Evolutionary conservation across 1,284 basidiomycete species (phyloP).

Genomic region (Athelia psychrophila): DNA sequence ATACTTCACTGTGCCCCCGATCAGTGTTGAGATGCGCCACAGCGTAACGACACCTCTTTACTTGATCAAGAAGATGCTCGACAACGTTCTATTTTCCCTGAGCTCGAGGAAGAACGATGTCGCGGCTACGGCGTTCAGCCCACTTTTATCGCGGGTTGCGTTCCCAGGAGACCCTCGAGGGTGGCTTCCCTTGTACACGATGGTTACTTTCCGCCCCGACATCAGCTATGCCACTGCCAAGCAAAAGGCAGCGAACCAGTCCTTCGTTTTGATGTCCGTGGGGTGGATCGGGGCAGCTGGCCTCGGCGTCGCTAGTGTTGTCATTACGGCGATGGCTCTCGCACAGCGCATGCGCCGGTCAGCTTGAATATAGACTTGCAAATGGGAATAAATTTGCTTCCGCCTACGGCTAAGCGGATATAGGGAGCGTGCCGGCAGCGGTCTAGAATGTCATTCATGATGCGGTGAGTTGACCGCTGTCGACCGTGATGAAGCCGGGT

Average conservation of each 20-base stretch:
- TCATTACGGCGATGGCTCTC: conserved; percentile 35
- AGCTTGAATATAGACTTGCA: too few relatives aligned
- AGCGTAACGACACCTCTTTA: conserved; percentile 83
- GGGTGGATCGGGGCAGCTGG: conserved; percentile 44
- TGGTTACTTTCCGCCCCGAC: conserved; percentile 97
- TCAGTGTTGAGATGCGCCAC: conserved; percentile 92
- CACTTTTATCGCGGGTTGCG: conserved; percentile 37
- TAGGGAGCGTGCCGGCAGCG: neutral
- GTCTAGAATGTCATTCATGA: neutral
- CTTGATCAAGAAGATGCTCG: conserved; percentile 79
- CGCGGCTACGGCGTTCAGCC: conserved; percentile 22
- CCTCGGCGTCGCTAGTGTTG: conserved; percentile 40
- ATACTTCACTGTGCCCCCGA: conserved; percentile 7
- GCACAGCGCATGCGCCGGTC: conserved; percentile 30
- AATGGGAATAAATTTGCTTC: neutral
- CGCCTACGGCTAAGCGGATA: neutral
- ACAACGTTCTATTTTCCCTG: conserved; percentile 70
- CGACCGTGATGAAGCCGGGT: neutral
- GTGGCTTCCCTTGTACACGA: conserved; percentile 93
- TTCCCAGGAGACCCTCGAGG: conserved; percentile 63
- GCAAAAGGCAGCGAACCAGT: conserved; percentile 61
- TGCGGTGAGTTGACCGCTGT: neutral
- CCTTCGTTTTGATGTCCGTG: conserved; percentile 40
- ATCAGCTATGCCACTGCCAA: conserved; percentile 81
- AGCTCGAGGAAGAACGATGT: conserved; percentile 46